Base-by-base conservation (phyloP, 208 protist species). In the Leishmania guyanensis region DNA sequence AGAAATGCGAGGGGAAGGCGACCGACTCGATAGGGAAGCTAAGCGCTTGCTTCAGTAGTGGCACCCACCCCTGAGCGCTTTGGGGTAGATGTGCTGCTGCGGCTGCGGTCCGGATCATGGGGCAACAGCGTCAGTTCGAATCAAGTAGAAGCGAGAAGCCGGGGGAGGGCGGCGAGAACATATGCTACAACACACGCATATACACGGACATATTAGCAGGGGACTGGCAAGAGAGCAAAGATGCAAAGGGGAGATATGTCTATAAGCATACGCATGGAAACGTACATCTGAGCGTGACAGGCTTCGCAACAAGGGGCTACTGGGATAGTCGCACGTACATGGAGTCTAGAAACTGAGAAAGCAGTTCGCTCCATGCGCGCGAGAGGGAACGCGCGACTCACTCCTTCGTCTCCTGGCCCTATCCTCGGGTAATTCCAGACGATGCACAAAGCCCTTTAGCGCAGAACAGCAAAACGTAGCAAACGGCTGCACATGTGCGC, bases 1-100 rank as follows among this genome's bases (percentile, higher is more conserved):
- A 90, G 62, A 96, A 96, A 85, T 97, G 94, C 16, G 87, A 65
- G 5, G 94, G 94, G 46, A 90, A 84, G 53, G 73, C 70, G 36
- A 96, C 80, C 22, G 85, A 68, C 50, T 87, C 83, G 17, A 88
- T 74, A 0, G 89, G 87, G 12, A 90, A 66, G 16, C 69, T 64
- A 22, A 97, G 82, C 8, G 93, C 89, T 3, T 53, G 66, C 9
- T 62, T 72, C 65, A 97, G 29, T 33, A 96, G 78, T 54, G 68
- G 46, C 20, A 82, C 33, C 93, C 94, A 97, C 80, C 91, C 91
- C 36, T 80, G 74, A 36, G 86, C 58, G 16, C 79, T 91, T 58
- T 86, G 80, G 6, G 94, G 94, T 66, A 97, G 79, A 5, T 91
- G 75, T 14, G 78, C 68, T 29, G 85, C 74, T 65, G 74, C 74